Conservation (phyloP, 345 rosid species). For the Salix udensis region DNA sequence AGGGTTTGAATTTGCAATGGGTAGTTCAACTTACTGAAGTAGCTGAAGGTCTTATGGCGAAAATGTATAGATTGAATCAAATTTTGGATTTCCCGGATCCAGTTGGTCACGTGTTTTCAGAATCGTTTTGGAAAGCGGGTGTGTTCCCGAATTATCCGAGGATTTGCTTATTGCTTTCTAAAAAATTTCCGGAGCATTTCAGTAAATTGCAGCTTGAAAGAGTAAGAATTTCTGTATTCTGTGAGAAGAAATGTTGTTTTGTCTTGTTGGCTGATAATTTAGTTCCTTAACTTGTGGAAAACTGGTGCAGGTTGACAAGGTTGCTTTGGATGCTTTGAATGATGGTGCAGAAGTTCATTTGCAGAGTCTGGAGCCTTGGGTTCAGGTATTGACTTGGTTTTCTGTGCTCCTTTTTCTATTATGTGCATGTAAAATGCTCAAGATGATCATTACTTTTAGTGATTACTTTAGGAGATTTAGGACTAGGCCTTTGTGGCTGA, state of each 20-base stretch:
- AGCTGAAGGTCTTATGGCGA: conserved; percentile 95
- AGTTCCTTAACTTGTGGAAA: conserved; percentile 10
- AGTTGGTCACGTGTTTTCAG: conserved; percentile 61
- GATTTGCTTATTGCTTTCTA: conserved; percentile 82
- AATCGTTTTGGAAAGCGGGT: conserved; percentile 92
- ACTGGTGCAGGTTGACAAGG: conserved; percentile 72
- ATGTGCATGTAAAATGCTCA: not conserved
- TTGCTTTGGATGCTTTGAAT: conserved; percentile 80
- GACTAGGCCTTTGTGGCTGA: not conserved
- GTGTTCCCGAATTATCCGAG: conserved; percentile 81
- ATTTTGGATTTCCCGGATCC: conserved; percentile 92
- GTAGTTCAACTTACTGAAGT: conserved; percentile 84
- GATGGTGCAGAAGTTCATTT: conserved; percentile 85
- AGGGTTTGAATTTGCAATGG: conserved; percentile 93
- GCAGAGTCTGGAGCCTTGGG: conserved; percentile 95
- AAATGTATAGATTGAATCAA: conserved; percentile 90
- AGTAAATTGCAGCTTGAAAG: conserved; percentile 94
- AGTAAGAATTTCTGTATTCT: conserved; percentile 38
- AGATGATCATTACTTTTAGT: not conserved
- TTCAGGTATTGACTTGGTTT: conserved; percentile 53
- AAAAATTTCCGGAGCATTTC: conserved; percentile 94
- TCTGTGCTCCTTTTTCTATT: not conserved
- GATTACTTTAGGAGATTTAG: not conserved
- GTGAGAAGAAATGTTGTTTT: not conserved
- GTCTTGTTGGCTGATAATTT: conserved; percentile 2